Conservation (phyloP, 2,329 filamentous ascomycete genomes). For the Fusarium caatingaense region DNA sequence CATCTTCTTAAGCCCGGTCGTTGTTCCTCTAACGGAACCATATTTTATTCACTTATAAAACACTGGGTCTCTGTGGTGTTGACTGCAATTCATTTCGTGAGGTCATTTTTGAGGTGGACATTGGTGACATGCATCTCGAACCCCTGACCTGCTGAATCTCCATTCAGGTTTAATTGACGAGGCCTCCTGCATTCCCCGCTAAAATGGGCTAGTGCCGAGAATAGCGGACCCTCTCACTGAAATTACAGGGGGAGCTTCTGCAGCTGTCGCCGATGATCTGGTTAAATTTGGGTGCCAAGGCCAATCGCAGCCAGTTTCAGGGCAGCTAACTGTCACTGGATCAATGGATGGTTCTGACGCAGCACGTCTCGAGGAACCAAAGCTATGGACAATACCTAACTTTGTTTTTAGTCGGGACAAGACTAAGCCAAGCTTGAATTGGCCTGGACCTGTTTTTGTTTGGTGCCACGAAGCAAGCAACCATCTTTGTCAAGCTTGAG, state of each 20-base stretch:
- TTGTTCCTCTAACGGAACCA: background rate
- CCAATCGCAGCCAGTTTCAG: slow-evolving; percentile 37
- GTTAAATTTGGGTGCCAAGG: slow-evolving; percentile 38
- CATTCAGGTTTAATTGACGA: slow-evolving; percentile 27
- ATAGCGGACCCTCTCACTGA: slow-evolving; percentile 27
- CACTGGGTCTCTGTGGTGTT: background rate
- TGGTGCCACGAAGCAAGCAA: slow-evolving; percentile 36
- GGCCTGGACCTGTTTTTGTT: slow-evolving; percentile 15
- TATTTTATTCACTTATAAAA: background rate
- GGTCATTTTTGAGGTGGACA: slow-evolving; percentile 16
- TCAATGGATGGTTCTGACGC: slow-evolving; percentile 29
- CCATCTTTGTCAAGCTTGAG: background rate
- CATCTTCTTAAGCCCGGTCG: background rate
- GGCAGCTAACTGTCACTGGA: slow-evolving; percentile 34
- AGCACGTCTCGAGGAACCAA: slow-evolving; percentile 12
- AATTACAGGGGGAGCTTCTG: slow-evolving; percentile 27
- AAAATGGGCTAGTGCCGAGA: slow-evolving; percentile 12
- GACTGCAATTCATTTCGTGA: slow-evolving; percentile 21
- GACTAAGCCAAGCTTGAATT: slow-evolving; percentile 29
- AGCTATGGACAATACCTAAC: background rate
- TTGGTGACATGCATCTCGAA: slow-evolving; percentile 25
- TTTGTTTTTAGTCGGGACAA: slow-evolving; percentile 26
- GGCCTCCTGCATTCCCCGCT: slow-evolving; percentile 34
- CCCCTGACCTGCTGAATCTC: slow-evolving; percentile 39
- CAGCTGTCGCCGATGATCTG: slow-evolving; percentile 40